Conservation (phyloP, 2,329 filamentous ascomycete species). For the Tolypocladium amazonense region DNA sequence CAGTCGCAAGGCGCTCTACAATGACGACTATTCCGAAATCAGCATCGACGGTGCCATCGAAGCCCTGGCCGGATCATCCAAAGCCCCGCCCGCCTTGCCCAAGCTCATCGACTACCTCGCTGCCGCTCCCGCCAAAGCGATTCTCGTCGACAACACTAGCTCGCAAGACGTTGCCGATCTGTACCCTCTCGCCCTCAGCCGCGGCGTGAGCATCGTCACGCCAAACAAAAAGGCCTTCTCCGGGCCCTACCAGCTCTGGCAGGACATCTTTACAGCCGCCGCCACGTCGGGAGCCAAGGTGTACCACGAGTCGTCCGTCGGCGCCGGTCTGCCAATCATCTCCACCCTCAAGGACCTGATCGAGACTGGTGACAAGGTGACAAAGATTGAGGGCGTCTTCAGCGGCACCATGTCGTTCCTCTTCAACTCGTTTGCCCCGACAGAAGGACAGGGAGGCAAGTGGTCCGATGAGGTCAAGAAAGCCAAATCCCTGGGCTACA, state of each 20-base stretch:
- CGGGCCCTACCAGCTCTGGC: constrained; percentile 69
- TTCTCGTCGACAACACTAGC: constrained; percentile 94
- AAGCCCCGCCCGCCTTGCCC: constrained; percentile 54
- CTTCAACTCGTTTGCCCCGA: constrained; percentile 93
- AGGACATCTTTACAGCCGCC: constrained; percentile 71
- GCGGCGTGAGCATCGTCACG: constrained; percentile 83
- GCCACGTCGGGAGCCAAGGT: constrained; percentile 64
- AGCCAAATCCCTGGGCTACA: constrained; percentile 88
- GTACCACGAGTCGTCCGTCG: constrained; percentile 92
- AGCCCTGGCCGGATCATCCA: constrained; percentile 51
- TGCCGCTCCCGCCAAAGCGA: constrained; percentile 63
- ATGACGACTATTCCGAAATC: constrained; percentile 59
- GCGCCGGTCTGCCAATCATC: constrained; percentile 85
- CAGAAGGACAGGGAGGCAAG: constrained; percentile 59
- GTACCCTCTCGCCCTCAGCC: constrained; percentile 72
- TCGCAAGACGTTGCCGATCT: constrained; percentile 72
- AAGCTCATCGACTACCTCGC: constrained; percentile 71
- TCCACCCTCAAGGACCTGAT: constrained; percentile 91
- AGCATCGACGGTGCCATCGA: constrained; percentile 49
- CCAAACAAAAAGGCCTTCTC: constrained; percentile 99
- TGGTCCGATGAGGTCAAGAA: constrained; percentile 90
- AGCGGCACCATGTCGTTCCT: constrained; percentile 96
- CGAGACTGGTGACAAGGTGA: constrained; percentile 84
- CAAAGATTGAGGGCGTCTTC: constrained; percentile 92
- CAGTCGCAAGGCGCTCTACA: constrained; percentile 72